Conservation (phyloP, 768 basidiomycete genomes). For the Amanita pallidorosea region DNA sequence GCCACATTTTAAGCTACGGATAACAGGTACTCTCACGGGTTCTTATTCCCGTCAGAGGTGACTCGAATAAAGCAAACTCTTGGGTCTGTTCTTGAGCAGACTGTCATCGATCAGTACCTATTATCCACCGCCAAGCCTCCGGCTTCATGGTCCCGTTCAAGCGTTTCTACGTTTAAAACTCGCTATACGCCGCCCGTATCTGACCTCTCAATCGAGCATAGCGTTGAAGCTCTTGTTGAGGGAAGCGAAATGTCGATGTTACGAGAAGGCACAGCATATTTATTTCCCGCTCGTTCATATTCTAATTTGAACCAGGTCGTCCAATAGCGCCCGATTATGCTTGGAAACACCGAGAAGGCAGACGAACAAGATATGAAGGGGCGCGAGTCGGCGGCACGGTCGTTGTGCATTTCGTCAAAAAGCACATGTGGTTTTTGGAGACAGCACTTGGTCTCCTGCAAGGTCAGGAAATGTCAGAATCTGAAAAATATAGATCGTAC, state of each 20-base stretch:
- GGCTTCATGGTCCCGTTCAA: conserved; percentile 67
- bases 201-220: conserved; percentile 54
- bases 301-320: conserved; percentile 28
- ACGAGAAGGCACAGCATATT: conserved; percentile 40
- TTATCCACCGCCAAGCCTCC: conserved; percentile 29
- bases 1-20: conserved; percentile 5
- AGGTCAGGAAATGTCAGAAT: conserved; percentile 59
- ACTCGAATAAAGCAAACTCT: conserved; percentile 53
- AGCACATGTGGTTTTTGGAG: conserved; percentile 93
- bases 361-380: conserved; percentile 49
- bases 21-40: conserved; percentile 84
- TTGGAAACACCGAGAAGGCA: conserved; percentile 68
- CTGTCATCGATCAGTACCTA: conserved; percentile 22
- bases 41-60: conserved; percentile 85
- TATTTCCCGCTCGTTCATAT: conserved; percentile 1
- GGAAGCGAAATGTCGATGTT: conserved; percentile 76
- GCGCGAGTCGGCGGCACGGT: conserved; percentile 84
- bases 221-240: conserved; percentile 88
- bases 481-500: conserved; percentile 27
- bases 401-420: conserved; percentile 96
- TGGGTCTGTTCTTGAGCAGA: conserved; percentile 36
- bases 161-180: conserved; percentile 75
- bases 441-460: conserved; percentile 83
- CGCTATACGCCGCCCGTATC: conserved; percentile 62
- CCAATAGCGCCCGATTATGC: conserved; percentile 51